These are phyloP conservation scores for Balakata baccata DNA, from an alignment of 345 rosid species.

Conservation along the genomic window DNA sequence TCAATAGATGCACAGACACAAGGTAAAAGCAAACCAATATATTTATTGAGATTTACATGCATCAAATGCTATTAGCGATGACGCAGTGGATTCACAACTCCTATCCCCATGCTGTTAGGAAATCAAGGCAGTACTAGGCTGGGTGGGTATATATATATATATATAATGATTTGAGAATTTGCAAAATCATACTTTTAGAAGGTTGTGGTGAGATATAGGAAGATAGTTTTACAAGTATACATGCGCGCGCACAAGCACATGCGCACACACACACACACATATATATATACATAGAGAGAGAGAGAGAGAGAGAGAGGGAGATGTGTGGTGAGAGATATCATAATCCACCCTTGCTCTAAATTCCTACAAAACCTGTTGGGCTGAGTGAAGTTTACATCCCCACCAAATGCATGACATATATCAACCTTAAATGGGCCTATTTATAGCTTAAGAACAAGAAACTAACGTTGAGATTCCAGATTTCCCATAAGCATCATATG, in stretches of 20 bases:
- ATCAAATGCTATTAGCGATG: not conserved
- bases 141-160: no score
- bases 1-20: constrained; percentile 15
- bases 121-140: no score
- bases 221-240: no score
- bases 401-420: not conserved
- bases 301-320: no score
- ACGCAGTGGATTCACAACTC: not conserved
- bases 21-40: not conserved
- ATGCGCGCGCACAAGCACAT: no score
- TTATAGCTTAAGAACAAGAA: constrained; percentile 26
- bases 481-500: constrained; percentile 88
- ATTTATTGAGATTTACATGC: constrained; percentile 4
- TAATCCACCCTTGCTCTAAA: not conserved
- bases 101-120: no score
- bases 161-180: no score
- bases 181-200: no score
- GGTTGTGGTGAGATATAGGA: no score
- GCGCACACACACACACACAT: no score
- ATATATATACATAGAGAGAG: no score
- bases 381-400: not conserved
- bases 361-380: not conserved
- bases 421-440: constrained; percentile 22
- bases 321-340: no score
- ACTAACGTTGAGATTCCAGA: constrained; percentile 94